phyloP scores from a whole-genome alignment of 148 eudicot species.

The Fagopyrum esculentum region DNA sequence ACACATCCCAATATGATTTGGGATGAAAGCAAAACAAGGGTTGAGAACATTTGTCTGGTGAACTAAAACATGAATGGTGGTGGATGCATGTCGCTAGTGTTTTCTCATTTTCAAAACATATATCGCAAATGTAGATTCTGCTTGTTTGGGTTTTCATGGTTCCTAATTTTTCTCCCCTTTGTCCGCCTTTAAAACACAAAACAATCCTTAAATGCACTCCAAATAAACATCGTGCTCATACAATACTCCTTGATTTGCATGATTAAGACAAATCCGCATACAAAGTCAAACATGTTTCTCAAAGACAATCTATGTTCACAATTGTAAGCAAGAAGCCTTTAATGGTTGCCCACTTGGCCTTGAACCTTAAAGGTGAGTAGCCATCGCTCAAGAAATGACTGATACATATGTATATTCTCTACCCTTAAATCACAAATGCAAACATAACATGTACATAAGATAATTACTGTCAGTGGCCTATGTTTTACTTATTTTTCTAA shows the following conservation, averaged over 20 bases:
- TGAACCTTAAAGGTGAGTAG: no score
- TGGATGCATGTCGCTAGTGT: background rate
- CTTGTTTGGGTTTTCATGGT: background rate
- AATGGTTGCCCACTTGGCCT: no score
- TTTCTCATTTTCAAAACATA: background rate
- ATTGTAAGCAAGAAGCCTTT: background rate
- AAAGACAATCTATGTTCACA: background rate
- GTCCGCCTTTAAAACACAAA: background rate
- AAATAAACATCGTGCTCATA: no score
- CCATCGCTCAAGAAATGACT: background rate
- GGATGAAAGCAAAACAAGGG: background rate
- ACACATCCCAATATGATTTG: background rate
- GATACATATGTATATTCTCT: background rate
- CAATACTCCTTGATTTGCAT: no score
- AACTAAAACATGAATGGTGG: conserved; percentile 1
- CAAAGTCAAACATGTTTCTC: no score
- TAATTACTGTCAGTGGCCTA: background rate
- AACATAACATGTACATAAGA: background rate
- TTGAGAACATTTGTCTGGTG: background rate
- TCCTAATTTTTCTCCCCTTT: background rate
- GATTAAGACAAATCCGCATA: no score
- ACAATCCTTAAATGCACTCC: background rate
- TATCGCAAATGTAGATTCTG: background rate
- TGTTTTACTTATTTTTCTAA: background rate
- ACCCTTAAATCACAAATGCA: background rate